These are phyloP conservation scores for Aspergillus affinis DNA, from an alignment of 495 filamentous ascomycete genomes.

Conservation along the genomic window DNA sequence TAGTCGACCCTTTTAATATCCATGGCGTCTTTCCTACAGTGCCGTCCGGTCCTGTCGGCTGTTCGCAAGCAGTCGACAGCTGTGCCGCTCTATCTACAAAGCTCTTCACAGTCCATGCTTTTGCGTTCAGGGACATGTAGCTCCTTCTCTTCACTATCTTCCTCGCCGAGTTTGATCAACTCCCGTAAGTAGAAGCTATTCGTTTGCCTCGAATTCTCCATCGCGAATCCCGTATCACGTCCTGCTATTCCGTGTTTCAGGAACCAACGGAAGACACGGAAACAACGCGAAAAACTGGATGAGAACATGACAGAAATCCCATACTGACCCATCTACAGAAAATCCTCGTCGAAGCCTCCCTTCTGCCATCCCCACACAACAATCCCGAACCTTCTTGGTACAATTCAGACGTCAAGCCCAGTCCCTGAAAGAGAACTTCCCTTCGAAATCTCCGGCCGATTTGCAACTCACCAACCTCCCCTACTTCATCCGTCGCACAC, in stretches of 20 bases:
- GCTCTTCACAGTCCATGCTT: constrained; percentile 29
- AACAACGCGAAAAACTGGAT: not conserved
- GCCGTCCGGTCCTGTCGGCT: constrained; percentile 33
- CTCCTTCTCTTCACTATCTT: constrained; percentile 35
- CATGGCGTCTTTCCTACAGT: constrained; percentile 41
- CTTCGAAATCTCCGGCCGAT: constrained; percentile 28
- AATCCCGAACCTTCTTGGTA: constrained; percentile 43
- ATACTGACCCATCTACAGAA: constrained; percentile 23
- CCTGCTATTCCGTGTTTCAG: not conserved
- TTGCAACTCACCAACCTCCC: constrained; percentile 47
- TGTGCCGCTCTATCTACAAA: constrained; percentile 27
- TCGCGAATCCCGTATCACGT: not conserved
- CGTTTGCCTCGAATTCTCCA: not conserved
- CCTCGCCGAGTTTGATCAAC: constrained; percentile 26
- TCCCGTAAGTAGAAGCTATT: constrained; percentile 32
- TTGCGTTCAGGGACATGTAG: constrained; percentile 36
- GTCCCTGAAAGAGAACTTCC: constrained; percentile 37
- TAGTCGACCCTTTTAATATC: constrained; percentile 1
- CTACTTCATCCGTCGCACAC: constrained; percentile 74
- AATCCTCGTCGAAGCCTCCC: constrained; percentile 21
- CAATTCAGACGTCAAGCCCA: constrained; percentile 42
- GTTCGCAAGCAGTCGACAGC: constrained; percentile 37
- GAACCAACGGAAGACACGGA: not conserved
- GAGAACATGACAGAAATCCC: not conserved
- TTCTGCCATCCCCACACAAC: constrained; percentile 23